Evolutionary conservation across 2,329 filamentous ascomycete species (phyloP).

Genomic region (Akanthomyces lecanii): DNA sequence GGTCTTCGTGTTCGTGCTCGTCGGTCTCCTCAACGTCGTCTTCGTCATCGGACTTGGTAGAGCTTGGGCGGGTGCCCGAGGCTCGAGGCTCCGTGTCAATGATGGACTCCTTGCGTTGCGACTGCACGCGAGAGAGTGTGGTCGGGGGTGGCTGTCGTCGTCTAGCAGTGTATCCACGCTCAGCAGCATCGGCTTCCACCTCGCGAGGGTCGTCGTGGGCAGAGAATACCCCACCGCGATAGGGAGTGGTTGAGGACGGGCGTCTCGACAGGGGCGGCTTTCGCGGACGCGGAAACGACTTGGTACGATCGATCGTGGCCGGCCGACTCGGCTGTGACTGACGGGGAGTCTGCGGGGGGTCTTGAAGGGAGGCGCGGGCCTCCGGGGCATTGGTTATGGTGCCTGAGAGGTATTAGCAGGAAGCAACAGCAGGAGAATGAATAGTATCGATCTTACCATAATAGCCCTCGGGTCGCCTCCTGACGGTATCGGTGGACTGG

Average conservation of each 20-base stretch:
- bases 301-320: constrained; percentile 45
- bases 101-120: constrained; percentile 23
- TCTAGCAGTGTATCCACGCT: constrained; percentile 34
- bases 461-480: constrained; percentile 50
- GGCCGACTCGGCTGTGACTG: constrained; percentile 30
- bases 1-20: constrained; percentile 39
- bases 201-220: constrained; percentile 84
- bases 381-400: constrained; percentile 24
- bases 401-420: constrained; percentile 24
- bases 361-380: background rate
- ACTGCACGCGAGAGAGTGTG: constrained; percentile 40
- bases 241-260: constrained; percentile 70
- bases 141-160: constrained; percentile 32
- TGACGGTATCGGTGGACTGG: constrained; percentile 57
- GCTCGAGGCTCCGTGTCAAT: constrained; percentile 25
- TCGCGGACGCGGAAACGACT: constrained; percentile 49
- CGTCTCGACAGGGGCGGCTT: constrained; percentile 73
- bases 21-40: constrained; percentile 29
- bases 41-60: constrained; percentile 23
- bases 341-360: constrained; percentile 10
- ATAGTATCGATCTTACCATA: constrained; percentile 48
- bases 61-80: constrained; percentile 16
- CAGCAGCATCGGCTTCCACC: constrained; percentile 63
- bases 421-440: background rate
- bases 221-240: constrained; percentile 83